A percentile compares a stretch with the other conserved stretches of the same genome.
phyloP scores from a whole-genome alignment of 805 yeast species.

The Brettanomyces nanus region DNA sequence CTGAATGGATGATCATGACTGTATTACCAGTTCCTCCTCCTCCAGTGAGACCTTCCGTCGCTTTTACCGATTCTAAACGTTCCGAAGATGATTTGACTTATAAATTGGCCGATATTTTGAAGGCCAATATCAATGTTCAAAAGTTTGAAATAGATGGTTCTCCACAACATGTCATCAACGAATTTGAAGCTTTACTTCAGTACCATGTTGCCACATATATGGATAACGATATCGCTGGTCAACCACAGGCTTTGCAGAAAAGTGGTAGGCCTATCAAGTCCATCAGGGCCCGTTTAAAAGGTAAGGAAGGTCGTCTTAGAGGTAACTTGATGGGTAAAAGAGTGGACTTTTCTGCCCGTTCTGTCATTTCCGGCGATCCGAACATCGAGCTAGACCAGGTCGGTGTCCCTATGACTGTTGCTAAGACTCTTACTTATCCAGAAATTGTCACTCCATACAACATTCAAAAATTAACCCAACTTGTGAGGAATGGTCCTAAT shows the following conservation, averaged over 20 bases:
- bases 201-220: slow-evolving; percentile 98
- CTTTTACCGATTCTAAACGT: slow-evolving; percentile 95
- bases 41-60: slow-evolving; percentile 97
- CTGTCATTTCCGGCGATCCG: slow-evolving; percentile 99
- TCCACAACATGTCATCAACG: slow-evolving; percentile 96
- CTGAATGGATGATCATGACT: slow-evolving; percentile 96
- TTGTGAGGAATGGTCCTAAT: slow-evolving; percentile 96
- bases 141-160: slow-evolving; percentile 97
- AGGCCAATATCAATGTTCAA: slow-evolving; percentile 96
- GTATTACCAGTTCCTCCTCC: slow-evolving; percentile 99
- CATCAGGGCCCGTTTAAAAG: slow-evolving; percentile 98
- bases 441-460: slow-evolving; percentile 97
- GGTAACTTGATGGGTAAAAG: slow-evolving; percentile 99
- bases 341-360: slow-evolving; percentile 97
- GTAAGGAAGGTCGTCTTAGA: slow-evolving; percentile 98
- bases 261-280: slow-evolving; percentile 98
- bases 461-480: slow-evolving; percentile 85
- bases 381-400: slow-evolving; percentile 96
- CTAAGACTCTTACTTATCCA: slow-evolving; percentile 91
- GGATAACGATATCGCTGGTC: slow-evolving; percentile 99
- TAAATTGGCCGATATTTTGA: slow-evolving; percentile 91
- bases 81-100: slow-evolving; percentile 99
- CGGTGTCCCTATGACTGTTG: slow-evolving; percentile 96
- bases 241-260: slow-evolving; percentile 97
- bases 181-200: slow-evolving; percentile 89